Evolutionary conservation across 2,329 filamentous ascomycete species (phyloP).

Genomic region (Cryphonectria parasitica): DNA sequence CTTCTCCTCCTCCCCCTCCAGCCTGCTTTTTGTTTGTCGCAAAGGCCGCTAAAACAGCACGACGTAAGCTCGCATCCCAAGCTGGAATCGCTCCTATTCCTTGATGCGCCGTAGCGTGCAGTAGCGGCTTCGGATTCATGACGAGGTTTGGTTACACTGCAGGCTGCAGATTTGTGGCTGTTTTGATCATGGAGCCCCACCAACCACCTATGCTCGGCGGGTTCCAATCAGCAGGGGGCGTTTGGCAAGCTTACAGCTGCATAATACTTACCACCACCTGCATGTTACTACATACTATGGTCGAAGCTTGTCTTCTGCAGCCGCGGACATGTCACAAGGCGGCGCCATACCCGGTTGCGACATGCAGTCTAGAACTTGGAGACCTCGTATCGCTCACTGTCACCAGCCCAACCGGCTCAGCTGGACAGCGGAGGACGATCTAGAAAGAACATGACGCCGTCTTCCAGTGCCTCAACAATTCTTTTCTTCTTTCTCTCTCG

Average conservation of each 20-base stretch:
- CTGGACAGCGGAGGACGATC: neutral
- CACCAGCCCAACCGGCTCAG: neutral
- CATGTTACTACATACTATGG: neutral
- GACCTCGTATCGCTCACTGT: constrained; percentile 12
- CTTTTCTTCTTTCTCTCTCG: neutral
- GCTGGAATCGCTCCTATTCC: neutral
- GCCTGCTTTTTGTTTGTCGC: neutral
- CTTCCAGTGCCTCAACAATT: neutral
- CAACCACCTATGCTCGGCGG: constrained; percentile 1
- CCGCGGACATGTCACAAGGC: constrained; percentile 15
- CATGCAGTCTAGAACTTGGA: constrained; percentile 2
- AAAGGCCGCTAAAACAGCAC: neutral
- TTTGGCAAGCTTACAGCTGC: constrained; percentile 22
- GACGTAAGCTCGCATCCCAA: neutral
- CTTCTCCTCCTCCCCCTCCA: neutral
- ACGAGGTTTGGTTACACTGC: constrained; percentile 26
- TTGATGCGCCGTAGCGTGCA: constrained; percentile 9
- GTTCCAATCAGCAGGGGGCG: constrained; percentile 1
- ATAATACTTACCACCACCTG: neutral
- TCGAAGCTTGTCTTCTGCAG: constrained; percentile 1
- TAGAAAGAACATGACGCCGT: neutral
- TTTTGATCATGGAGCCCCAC: constrained; percentile 12
- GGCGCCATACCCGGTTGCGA: constrained; percentile 14
- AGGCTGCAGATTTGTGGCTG: constrained; percentile 21
- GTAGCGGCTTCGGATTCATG: constrained; percentile 18